These are phyloP conservation scores for Geoglossum glabrum DNA, from an alignment of 495 filamentous ascomycete genomes.

Conservation along the genomic window DNA sequence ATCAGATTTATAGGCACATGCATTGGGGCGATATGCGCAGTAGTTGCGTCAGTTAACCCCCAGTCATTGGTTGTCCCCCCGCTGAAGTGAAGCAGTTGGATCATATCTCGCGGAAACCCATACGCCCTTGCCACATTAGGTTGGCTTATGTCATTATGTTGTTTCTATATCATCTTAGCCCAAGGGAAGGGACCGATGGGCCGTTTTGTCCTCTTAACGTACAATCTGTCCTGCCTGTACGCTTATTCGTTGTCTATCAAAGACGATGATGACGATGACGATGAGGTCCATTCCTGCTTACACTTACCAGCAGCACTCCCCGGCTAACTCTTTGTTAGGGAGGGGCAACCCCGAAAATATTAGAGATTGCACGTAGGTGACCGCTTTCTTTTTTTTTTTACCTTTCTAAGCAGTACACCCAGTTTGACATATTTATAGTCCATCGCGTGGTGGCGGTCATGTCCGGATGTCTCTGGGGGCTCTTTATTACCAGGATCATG, in stretches of 20 bases:
- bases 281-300: conserved; percentile 28
- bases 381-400: background rate
- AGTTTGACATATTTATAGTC: conserved; percentile 11
- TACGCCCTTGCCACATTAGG: conserved; percentile 56
- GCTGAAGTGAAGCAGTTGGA: conserved; percentile 31
- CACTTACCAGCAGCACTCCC: background rate
- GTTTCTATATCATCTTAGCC: conserved; percentile 74
- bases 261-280: conserved; percentile 45
- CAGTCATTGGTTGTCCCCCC: background rate
- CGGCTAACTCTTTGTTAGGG: conserved; percentile 22
- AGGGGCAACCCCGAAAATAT: conserved; percentile 63
- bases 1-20: conserved; percentile 60
- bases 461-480: conserved; percentile 74
- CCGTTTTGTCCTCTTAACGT: conserved; percentile 42
- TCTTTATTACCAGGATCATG: conserved; percentile 71
- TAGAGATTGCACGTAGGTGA: conserved; percentile 44
- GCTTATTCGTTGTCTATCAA: conserved; percentile 70
- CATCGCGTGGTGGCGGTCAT: conserved; percentile 81
- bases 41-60: conserved; percentile 25
- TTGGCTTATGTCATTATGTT: conserved; percentile 59
- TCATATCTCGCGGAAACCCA: conserved; percentile 47
- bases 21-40: conserved; percentile 55
- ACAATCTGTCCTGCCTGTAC: conserved; percentile 92
- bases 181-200: conserved; percentile 76
- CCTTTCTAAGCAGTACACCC: background rate